phyloP scores from a whole-genome alignment of 1,284 basidiomycete species.

The Puccinia triticina region DNA sequence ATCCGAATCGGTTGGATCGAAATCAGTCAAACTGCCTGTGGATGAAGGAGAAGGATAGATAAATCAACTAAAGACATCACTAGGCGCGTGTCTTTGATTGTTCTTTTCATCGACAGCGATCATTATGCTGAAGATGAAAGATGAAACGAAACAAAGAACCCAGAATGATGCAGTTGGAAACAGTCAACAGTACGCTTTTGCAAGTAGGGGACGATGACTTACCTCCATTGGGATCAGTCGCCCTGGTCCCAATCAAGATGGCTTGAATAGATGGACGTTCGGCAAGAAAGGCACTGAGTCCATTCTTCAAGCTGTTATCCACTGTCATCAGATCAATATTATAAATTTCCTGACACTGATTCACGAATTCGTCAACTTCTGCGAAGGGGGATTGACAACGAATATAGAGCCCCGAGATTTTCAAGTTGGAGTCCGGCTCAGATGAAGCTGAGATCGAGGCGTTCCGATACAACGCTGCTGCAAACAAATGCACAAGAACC shows the following conservation, averaged over 20 bases:
- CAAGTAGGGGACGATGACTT: slow-evolving; percentile 6
- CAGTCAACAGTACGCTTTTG: not conserved
- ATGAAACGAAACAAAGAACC: not conserved
- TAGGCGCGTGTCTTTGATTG: not conserved
- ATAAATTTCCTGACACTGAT: slow-evolving; percentile 70
- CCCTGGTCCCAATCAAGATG: slow-evolving; percentile 84
- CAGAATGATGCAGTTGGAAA: no score
- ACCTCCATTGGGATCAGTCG: slow-evolving; percentile 85
- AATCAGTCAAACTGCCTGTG: slow-evolving; percentile 67
- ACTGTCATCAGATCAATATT: slow-evolving; percentile 77
- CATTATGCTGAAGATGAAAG: not conserved
- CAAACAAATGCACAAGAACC: slow-evolving; percentile 86
- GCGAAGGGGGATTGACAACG: slow-evolving; percentile 85
- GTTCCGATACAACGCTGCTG: slow-evolving; percentile 64
- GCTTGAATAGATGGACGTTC: slow-evolving; percentile 66
- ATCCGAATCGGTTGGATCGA: slow-evolving; percentile 77
- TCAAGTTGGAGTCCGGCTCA: slow-evolving; percentile 59
- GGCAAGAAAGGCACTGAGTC: slow-evolving; percentile 73
- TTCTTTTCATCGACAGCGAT: not conserved
- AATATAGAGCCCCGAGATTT: slow-evolving; percentile 81
- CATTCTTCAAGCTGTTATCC: slow-evolving; percentile 79
- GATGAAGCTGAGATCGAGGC: slow-evolving; percentile 49
- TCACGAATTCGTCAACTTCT: slow-evolving; percentile 81
- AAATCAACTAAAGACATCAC: slow-evolving; percentile 3
- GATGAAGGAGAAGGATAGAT: not conserved